Conservation (phyloP, 2,329 filamentous ascomycete species). For the Botrytis byssoidea region DNA sequence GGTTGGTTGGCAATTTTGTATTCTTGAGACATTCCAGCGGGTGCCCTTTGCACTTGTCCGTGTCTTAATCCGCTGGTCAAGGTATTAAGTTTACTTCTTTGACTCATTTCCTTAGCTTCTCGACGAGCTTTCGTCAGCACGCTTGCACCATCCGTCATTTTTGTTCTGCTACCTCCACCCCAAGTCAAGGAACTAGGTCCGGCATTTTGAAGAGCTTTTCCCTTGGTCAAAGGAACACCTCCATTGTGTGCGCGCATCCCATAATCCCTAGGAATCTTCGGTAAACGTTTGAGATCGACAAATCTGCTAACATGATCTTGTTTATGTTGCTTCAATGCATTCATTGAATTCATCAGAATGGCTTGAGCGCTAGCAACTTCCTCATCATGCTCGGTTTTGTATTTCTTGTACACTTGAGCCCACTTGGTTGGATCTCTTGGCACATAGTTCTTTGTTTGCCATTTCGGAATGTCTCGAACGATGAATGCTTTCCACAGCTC, state of each 20-base stretch:
- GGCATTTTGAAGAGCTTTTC: conserved; percentile 35
- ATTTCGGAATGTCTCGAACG: conserved; percentile 68
- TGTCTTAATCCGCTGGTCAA: conserved; percentile 41
- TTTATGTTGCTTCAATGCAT: conserved; percentile 58
- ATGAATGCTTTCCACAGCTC: conserved; percentile 82
- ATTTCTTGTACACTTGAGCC: conserved; percentile 73
- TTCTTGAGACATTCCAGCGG: conserved; percentile 54
- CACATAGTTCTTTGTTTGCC: conserved; percentile 58
- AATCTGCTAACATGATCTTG: conserved; percentile 57
- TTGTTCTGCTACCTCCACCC: conserved; percentile 51
- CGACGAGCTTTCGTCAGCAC: conserved; percentile 56
- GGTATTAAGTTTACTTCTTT: conserved; percentile 48
- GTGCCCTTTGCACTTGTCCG: conserved; percentile 48
- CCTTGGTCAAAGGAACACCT: conserved; percentile 35
- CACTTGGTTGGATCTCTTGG: conserved; percentile 69
- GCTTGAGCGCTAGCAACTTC: conserved; percentile 58
- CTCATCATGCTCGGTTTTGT: conserved; percentile 58
- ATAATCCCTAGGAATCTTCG: conserved; percentile 44
- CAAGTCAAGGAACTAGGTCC: conserved; percentile 44
- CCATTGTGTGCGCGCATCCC: conserved; percentile 40
- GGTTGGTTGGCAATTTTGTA: conserved; percentile 46
- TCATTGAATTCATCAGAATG: conserved; percentile 52
- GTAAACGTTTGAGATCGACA: conserved; percentile 50
- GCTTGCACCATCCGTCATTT: conserved; percentile 50
- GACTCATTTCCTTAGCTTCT: conserved; percentile 55